phyloP scores from a whole-genome alignment of 306 rosid species.

The Fagus sylvatica region DNA sequence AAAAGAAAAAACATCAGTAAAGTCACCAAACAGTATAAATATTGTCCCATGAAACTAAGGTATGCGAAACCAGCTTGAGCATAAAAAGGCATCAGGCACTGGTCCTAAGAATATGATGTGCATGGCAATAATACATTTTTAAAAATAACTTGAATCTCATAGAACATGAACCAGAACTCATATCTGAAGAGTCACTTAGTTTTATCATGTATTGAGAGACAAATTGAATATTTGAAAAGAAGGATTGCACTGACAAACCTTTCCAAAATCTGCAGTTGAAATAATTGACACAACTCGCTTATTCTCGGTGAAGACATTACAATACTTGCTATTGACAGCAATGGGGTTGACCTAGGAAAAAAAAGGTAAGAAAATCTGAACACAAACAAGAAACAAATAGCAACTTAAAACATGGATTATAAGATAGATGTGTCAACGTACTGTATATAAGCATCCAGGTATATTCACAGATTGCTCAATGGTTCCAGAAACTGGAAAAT shows the following conservation, averaged over 20 bases:
- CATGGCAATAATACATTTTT: neutral
- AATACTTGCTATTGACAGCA: conserved; percentile 96
- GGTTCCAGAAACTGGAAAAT: conserved; percentile 79
- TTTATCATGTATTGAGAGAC: conserved; percentile 3
- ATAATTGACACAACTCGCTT: conserved; percentile 84
- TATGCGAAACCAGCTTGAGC: neutral
- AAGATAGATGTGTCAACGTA: conserved; percentile 37
- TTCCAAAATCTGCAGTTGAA: conserved; percentile 75
- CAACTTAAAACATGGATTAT: conserved; percentile 6
- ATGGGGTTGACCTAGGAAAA: conserved; percentile 80
- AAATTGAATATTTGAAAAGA: conserved; percentile 2
- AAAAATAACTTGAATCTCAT: neutral
- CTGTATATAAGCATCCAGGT: conserved; percentile 92
- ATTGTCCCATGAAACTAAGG: too few relatives aligned
- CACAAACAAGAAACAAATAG: conserved; percentile 4
- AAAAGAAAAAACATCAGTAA: too few relatives aligned
- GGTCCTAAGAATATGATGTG: neutral
- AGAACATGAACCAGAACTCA: neutral
- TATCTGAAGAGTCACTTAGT: neutral
- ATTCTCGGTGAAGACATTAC: conserved; percentile 96
- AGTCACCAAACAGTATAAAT: too few relatives aligned
- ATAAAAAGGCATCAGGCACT: neutral
- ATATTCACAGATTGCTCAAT: conserved; percentile 67
- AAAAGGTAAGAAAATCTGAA: conserved; percentile 19
- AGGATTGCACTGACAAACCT: conserved; percentile 58